Conservation (phyloP, 1,284 basidiomycete genomes). For the Malassezia sp. region DNA sequence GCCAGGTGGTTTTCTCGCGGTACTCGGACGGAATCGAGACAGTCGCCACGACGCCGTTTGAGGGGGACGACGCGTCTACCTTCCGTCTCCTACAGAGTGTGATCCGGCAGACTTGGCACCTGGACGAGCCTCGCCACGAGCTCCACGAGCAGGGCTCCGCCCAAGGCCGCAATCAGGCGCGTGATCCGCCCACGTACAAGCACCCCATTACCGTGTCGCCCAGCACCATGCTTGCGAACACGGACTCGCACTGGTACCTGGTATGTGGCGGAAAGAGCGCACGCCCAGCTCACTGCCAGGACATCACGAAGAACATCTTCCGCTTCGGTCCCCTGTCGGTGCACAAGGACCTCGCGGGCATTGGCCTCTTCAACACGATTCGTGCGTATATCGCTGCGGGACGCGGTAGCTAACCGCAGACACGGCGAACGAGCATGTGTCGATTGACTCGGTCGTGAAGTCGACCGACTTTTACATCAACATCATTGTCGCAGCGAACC, state of each 20-base stretch:
- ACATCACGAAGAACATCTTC: constrained; percentile 53
- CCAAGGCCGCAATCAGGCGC: constrained; percentile 53
- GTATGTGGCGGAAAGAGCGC: neutral
- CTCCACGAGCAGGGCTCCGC: constrained; percentile 48
- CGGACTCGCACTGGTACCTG: constrained; percentile 53
- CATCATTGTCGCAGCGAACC: constrained; percentile 49
- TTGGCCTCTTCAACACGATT: constrained; percentile 50
- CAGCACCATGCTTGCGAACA: constrained; percentile 53
- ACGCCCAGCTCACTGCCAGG: constrained; percentile 37
- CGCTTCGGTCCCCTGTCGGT: constrained; percentile 49
- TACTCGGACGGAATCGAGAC: constrained; percentile 10
- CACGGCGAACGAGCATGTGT: constrained; percentile 56
- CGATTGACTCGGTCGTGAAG: constrained; percentile 47
- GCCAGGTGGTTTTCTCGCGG: neutral
- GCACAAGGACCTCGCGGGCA: constrained; percentile 40
- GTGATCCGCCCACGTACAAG: constrained; percentile 43
- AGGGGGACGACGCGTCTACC: constrained; percentile 25
- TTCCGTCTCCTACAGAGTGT: constrained; percentile 47
- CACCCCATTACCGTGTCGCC: constrained; percentile 51
- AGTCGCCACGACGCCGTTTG: constrained; percentile 5
- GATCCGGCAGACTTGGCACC: constrained; percentile 50
- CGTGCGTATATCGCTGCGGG: constrained; percentile 38
- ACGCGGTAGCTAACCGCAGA: constrained; percentile 42
- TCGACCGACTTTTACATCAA: constrained; percentile 51
- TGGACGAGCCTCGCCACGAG: constrained; percentile 53